Evolutionary conservation across 306 rosid species (phyloP).

Genomic region (Pterocarpus santalinus): DNA sequence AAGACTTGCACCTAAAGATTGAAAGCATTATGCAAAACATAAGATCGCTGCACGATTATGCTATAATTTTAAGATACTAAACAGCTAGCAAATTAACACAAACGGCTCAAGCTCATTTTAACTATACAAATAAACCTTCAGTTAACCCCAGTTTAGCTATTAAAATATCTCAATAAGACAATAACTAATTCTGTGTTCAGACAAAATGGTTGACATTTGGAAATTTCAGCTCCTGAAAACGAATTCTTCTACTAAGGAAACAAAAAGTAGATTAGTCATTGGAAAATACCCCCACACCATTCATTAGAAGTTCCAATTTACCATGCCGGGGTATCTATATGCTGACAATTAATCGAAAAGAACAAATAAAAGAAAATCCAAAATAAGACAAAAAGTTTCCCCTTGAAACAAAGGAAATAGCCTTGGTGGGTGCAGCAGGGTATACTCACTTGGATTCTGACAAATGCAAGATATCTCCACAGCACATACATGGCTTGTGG

Average conservation of each 20-base stretch:
- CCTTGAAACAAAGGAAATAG: neutral
- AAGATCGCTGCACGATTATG: constrained; percentile 13
- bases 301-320: neutral
- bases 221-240: neutral
- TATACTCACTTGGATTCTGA: constrained; percentile 93
- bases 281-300: neutral
- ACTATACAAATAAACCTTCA: neutral
- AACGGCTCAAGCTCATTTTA: neutral
- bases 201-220: neutral
- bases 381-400: constrained; percentile 1
- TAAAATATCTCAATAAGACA: neutral
- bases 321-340: neutral
- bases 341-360: neutral
- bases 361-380: neutral
- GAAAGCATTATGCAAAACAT: constrained; percentile 35
- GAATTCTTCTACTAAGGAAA: neutral
- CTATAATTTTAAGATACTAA: neutral
- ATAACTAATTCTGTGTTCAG: neutral
- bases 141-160: neutral
- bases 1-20: constrained; percentile 87
- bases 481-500: constrained; percentile 96
- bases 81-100: neutral
- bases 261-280: neutral
- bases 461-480: constrained; percentile 91
- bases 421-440: constrained; percentile 6